Evolutionary conservation across 495 filamentous ascomycete genomes (phyloP), one percentile per base, ranked within the genome.

Genomic region (Talaromyces wortmannii): DNA sequence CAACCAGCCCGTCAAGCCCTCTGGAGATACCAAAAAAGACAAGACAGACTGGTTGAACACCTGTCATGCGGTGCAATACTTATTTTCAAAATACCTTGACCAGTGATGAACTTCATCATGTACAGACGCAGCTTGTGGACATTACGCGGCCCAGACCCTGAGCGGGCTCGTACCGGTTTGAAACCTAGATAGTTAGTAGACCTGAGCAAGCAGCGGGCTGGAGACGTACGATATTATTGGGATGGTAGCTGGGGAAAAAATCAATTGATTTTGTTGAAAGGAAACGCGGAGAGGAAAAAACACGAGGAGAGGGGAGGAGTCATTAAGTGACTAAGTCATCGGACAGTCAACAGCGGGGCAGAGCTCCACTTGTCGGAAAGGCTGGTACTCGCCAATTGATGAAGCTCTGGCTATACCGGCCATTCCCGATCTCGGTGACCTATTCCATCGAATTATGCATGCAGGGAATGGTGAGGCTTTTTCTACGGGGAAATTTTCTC

Each of bases 51-150:
- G 58, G 56, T 58, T 69, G 77, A 78, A 80, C 79, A 83, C 79
- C 79, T 79, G 79, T 80, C 77, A 80, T 80, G 77, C 78, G 77
- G 71, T 67, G 60, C 69, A 76, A 71, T 76, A 77, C 66, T 61
- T 56, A 30, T 50, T 42, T 71, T 65, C n/a, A 78, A 74, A 71
- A 78, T 83, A 83, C 79, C 79, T 83, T 79, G 79, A 83, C 59
- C 71, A 63, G 54, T 62, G 52, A 62, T 50, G 46, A 45, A 48
- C 15, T 45, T 36, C 53, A 55, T 55, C 53, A 12, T 55, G 53
- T 12, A 40, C 13, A 45, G 45, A 40, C n/a, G 29, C 31, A 29
- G 13, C 44, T 13, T 48, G n/a, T n/a, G 45, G 45, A 50, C 45
- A 55, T 48, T 49, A 31, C 53, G 53, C 44, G 31, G 49, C 53